These are phyloP conservation scores for Sarocladiaceae sp. DNA, from an alignment of 2,329 filamentous ascomycete species.

Conservation along the genomic window DNA sequence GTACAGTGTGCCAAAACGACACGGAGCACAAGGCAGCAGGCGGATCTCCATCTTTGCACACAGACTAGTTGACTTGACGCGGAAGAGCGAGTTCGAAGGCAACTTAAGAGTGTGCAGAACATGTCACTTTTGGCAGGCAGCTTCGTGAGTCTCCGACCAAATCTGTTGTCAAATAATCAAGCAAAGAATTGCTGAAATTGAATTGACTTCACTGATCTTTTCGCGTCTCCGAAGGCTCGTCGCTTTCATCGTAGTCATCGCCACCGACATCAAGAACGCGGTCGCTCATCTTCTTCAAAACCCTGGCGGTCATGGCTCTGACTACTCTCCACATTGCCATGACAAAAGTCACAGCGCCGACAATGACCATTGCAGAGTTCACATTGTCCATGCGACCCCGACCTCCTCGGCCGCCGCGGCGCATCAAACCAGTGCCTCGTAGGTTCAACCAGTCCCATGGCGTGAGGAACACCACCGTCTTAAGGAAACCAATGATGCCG, in stretches of 20 bases:
- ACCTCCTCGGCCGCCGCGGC: conserved; percentile 51
- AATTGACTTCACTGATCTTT: conserved; percentile 22
- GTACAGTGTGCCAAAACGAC: conserved; percentile 44
- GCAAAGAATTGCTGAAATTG: conserved; percentile 9
- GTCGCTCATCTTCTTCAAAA: conserved; percentile 73
- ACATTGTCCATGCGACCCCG: conserved; percentile 73
- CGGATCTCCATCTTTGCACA: conserved; percentile 72
- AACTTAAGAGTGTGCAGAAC: conserved; percentile 93
- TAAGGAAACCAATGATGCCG: conserved; percentile 78
- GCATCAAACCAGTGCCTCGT: conserved; percentile 52
- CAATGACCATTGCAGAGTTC: conserved; percentile 69
- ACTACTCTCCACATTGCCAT: conserved; percentile 82
- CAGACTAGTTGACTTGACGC: conserved; percentile 94
- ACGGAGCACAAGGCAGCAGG: conserved; percentile 32
- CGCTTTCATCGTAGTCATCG: conserved; percentile 50
- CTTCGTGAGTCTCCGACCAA: no score
- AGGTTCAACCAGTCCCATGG: conserved; percentile 75
- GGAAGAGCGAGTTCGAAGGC: conserved; percentile 65
- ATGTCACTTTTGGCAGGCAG: no score
- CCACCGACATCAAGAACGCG: conserved; percentile 75
- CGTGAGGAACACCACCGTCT: conserved; percentile 67
- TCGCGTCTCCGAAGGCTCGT: conserved; percentile 39
- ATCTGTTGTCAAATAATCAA: no score
- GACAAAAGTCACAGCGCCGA: conserved; percentile 76
- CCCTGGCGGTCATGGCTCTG: conserved; percentile 61